Conservation (phyloP, 768 basidiomycete genomes). For the Phylloporus sp. region DNA sequence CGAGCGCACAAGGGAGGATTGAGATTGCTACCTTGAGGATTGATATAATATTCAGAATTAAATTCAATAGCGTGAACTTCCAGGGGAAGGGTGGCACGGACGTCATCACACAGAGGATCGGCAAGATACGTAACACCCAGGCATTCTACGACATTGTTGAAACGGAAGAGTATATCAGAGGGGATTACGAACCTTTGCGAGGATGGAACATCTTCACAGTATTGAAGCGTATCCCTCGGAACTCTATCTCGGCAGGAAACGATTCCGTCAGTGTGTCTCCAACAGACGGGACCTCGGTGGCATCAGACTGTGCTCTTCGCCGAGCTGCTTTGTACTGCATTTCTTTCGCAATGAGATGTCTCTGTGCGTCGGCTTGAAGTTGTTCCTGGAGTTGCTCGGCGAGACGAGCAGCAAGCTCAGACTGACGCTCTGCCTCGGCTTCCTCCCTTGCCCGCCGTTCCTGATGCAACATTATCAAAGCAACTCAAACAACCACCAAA, state of each 20-base stretch:
- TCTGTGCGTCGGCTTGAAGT: slow-evolving; percentile 61
- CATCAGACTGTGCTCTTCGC: slow-evolving; percentile 64
- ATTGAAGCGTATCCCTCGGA: slow-evolving; percentile 56
- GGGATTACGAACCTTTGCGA: slow-evolving; percentile 47
- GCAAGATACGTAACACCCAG: slow-evolving; percentile 69
- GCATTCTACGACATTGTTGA: slow-evolving; percentile 39
- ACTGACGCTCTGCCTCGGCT: slow-evolving; percentile 50
- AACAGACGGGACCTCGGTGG: slow-evolving; percentile 56
- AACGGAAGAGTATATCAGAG: not conserved
- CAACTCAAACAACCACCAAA: not conserved
- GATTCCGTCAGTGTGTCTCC: slow-evolving; percentile 56
- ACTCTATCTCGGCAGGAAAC: slow-evolving; percentile 54
- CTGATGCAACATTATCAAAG: slow-evolving; percentile 28
- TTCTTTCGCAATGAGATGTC: slow-evolving; percentile 45
- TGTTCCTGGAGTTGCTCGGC: slow-evolving; percentile 62
- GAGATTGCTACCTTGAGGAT: slow-evolving; percentile 48
- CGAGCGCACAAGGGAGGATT: not conserved
- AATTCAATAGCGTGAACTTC: slow-evolving; percentile 70
- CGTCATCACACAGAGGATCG: slow-evolving; percentile 70
- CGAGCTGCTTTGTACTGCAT: slow-evolving; percentile 49
- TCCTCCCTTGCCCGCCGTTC: slow-evolving; percentile 52
- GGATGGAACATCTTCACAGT: slow-evolving; percentile 73
- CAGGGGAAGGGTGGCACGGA: slow-evolving; percentile 53
- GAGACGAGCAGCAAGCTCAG: slow-evolving; percentile 48
- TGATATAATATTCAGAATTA: slow-evolving; percentile 62